Percentiles rank a stretch among this genome's conserved stretches.
Conservation (phyloP, 768 basidiomycete genomes). For the Lentinula guzmanii region DNA sequence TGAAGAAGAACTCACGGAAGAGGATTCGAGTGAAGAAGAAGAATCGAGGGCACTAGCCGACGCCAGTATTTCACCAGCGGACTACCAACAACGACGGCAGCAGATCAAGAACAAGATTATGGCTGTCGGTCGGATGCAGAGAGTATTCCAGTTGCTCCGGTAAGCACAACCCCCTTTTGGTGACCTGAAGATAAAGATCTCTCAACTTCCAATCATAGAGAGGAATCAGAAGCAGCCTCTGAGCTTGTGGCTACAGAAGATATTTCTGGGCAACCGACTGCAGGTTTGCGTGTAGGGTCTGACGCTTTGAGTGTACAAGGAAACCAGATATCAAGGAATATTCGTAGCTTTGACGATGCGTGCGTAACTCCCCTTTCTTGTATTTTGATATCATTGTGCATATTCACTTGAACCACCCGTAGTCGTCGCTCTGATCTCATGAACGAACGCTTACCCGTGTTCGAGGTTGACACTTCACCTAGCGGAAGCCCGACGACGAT, state of each 20-base stretch:
- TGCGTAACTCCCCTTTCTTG: constrained; percentile 28
- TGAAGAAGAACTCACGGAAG: constrained; percentile 81
- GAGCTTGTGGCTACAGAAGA: constrained; percentile 43
- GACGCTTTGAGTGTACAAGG: constrained; percentile 63
- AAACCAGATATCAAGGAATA: constrained; percentile 49
- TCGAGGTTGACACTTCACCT: constrained; percentile 23
- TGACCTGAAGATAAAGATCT: not conserved
- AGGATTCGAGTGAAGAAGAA: constrained; percentile 31
- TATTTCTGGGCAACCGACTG: constrained; percentile 18
- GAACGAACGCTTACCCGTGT: constrained; percentile 71
- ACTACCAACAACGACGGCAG: constrained; percentile 54
- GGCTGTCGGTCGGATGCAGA: constrained; percentile 87
- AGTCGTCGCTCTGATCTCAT: constrained; percentile 68
- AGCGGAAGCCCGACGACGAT: constrained; percentile 23
- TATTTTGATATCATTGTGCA: not conserved
- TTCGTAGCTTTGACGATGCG: constrained; percentile 75
- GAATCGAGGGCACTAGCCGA: constrained; percentile 23
- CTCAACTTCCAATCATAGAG: constrained; percentile 32
- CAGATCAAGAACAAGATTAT: constrained; percentile 92
- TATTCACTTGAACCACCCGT: not conserved
- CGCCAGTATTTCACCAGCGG: constrained; percentile 24
- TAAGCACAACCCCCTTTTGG: constrained; percentile 27
- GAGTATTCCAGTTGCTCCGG: constrained; percentile 86
- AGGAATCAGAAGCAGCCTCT: constrained; percentile 74
- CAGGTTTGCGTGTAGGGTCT: constrained; percentile 26